Percentiles rank a stretch among this genome's conserved stretches.
Evolutionary conservation across 257 asterid genomes (phyloP).

Genomic region (Lithospermum erythrorhizon): DNA sequence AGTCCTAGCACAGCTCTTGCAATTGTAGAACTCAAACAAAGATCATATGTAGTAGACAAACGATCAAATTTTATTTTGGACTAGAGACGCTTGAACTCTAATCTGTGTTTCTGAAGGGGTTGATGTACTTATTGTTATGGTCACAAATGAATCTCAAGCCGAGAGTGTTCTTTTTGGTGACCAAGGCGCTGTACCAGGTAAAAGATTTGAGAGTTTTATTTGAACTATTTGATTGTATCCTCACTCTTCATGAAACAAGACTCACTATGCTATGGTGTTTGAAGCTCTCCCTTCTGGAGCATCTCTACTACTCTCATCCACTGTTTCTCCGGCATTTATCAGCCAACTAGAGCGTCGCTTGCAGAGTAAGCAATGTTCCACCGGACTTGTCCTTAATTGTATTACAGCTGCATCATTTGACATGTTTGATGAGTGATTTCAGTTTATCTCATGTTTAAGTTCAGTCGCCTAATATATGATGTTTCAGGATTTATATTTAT

Average conservation of each 20-base stretch:
- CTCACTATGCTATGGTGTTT: constrained; percentile 25
- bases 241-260: constrained; percentile 11
- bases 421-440: neutral
- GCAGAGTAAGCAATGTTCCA: constrained; percentile 45
- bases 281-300: constrained; percentile 88
- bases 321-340: constrained; percentile 93
- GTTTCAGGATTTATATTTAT: neutral
- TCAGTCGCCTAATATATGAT: neutral
- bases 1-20: no score
- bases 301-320: constrained; percentile 72
- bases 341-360: constrained; percentile 66
- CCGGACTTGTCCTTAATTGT: neutral
- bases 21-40: neutral
- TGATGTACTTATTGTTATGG: constrained; percentile 78
- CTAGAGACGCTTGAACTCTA: constrained; percentile 14
- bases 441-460: neutral
- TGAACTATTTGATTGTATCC: constrained; percentile 1
- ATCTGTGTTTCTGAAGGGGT: constrained; percentile 44
- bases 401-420: neutral
- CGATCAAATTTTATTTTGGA: constrained; percentile 6
- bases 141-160: constrained; percentile 91
- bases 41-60: neutral
- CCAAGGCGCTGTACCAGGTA: constrained; percentile 83
- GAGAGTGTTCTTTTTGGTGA: constrained; percentile 82
- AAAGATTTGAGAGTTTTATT: constrained; percentile 5